Base-by-base conservation (phyloP, 805 yeast genomes). In the Brettanomyces anomalus region DNA sequence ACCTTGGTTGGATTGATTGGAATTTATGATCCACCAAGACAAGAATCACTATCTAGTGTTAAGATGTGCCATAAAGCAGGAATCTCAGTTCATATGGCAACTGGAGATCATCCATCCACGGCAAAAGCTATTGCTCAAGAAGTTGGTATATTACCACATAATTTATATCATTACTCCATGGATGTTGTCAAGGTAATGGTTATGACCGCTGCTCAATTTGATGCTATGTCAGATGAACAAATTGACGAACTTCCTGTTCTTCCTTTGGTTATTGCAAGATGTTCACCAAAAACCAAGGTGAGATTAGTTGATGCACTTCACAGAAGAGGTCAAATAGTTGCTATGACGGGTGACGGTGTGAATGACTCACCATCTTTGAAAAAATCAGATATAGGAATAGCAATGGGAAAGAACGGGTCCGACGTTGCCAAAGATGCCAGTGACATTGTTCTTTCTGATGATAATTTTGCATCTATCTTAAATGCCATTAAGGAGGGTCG, bases 311-410 rank as follows among this genome's bases (percentile, higher is more conserved):
- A 83, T 42, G 89, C 90, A 1, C 72, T 67, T 52, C 88, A 72
- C 66, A 79, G 73, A 54, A 75, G 76, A 60, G 63, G 70, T 48
- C 67, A 78, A 56, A 71, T 78, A 61, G 71, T 81, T 62, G 90
- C 90, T 16, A 84, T 83, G 90, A 81, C 87, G 24, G 87, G 87
- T 48, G 90, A 83, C 58, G 90, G 90, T 49, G 89, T 83, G 37
- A 83, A 83, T 58, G 90, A 83, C 57, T 81, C 88, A 2, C 90
- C 90, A 20, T 75, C 84, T 31, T 66, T 83, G 61, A 82, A 82
- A 58, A 77, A 69, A 49, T 82, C 90, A 3, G 88, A 83, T 60
- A 85, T 83, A 44, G 90, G 90, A 50, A 81, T 83, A 59, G 87
- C 90, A 10, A 83, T 83, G 90, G 90, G 90, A 38, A 67, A 77